Base-by-base conservation (phyloP, 805 yeast species). In the Pichia californica region DNA sequence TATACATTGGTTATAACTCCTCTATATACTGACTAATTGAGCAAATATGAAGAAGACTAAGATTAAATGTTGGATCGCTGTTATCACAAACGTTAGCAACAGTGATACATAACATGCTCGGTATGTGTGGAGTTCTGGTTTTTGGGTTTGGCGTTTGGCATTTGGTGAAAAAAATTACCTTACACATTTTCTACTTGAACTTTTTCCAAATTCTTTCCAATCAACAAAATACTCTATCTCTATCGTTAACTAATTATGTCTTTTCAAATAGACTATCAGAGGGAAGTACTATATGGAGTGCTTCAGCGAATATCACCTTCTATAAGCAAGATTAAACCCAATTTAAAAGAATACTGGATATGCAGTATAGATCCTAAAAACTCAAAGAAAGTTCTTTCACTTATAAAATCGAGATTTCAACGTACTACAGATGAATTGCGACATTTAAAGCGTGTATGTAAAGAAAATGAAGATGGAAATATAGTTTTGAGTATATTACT, bases 391-490 rank as follows among this genome's bases (percentile, higher is more conserved):
- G 36, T 58, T n/a, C 47, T 58, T 16, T 47, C 42, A 15, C 30
- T 56, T 5, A 55, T 62, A 25, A 64, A 61, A 38, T 45, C 41
- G 2, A 38, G 49, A 8, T 51, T 61, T 16, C 43, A 39, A 13
- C 47, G 53, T 1, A 69, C 67, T 14, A 53, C 61, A 0, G 52
- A 57, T 1, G 43, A 50, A 0, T 45, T 68, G 3, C 52, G 57
- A 15, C 80, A 77, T 54, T 56, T 83, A 19, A 84, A 84, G 54
- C 61, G 88, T 43, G 68, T 83, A 25, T 64, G 43, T n/a, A 58
- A 56, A 44, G 15, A 30, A 4, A 36, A 33, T 20, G 27, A 20
- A 3, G 48, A 49, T 14, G 49, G 31, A 15, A 43, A 49, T n/a
- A 47, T 45, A 6, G 27, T 51, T 2, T 41, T 61, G 2, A 52